Evolutionary conservation across 2,329 filamentous ascomycete species (phyloP), one percentile per base, ranked within the genome.

Genomic region (Akanthomyces lecanii): DNA sequence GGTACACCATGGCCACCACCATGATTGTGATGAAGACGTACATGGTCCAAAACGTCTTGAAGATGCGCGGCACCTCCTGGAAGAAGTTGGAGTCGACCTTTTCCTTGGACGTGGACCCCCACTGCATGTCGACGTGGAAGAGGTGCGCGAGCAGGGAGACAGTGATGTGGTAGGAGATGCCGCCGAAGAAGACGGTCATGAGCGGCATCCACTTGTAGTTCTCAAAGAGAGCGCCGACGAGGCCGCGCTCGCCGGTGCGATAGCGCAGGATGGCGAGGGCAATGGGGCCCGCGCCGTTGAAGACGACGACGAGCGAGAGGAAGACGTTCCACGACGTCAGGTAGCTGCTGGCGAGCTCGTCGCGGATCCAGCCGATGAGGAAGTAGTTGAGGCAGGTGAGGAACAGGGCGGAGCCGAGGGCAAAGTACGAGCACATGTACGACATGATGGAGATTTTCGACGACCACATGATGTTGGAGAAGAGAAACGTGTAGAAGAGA

Each of bases 371-470:
- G 44, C 89, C 89, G 58, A 90, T 80, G 45, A 89, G 74, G 73
- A 91, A 85, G 74, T 91, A 92, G 74, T 91, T 92, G 63, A 84
- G 74, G 1, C 87, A 70, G 0, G 88, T 89, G 55, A 91, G 78
- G n/a, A 87, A 75, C 78, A 88, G 86, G 3, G 87, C 84, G 0
- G 84, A 83, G 4, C 83, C 89, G 63, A 92, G 85, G 25, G 89
- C 89, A 69, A 89, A 90, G 76, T 90, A 89, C 5, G 88, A 89
- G 65, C 85, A 86, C 65, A 90, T 85, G 72, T 90, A 90, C 2
- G 86, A 85, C 69, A 91, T 75, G 70, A 91, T 89, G 45, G 87
- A 90, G 66, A 91, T 75, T 73, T 91, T 91, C 52, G 85, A 88
- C 8, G 85, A 83, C 52, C 87, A 75, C 21, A 81, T 82, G 67